Percentiles rank a stretch among this genome's conserved stretches.
Conservation (phyloP, 495 filamentous ascomycete genomes). For the Chaetomium fimeti region DNA sequence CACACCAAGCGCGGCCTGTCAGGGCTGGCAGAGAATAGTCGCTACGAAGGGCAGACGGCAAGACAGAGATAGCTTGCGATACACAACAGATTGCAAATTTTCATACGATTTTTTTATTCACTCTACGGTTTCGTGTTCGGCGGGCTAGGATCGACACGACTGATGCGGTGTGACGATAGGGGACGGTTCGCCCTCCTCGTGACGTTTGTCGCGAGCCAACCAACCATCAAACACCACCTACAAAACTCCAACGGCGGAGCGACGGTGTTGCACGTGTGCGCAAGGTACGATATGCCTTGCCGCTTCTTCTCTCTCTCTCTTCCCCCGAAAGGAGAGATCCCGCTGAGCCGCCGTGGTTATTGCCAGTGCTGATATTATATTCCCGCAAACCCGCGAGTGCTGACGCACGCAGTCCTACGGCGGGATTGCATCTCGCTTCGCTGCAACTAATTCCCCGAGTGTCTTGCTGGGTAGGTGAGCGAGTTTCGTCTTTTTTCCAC, state of each 20-base stretch:
- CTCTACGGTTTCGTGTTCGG: conserved; percentile 2
- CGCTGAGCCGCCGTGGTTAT: conserved; percentile 4
- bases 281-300: too few relatives aligned
- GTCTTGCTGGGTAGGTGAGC: too few relatives aligned
- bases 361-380: background rate
- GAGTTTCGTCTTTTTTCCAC: too few relatives aligned
- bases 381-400: background rate
- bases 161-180: conserved; percentile 12
- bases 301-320: too few relatives aligned
- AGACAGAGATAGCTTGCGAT: conserved; percentile 8
- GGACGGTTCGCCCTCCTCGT: background rate
- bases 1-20: background rate
- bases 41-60: too few relatives aligned
- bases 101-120: background rate
- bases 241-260: too few relatives aligned
- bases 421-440: background rate
- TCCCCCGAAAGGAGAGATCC: background rate
- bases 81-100: conserved; percentile 17
- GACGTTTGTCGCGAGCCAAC: background rate
- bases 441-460: background rate
- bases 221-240: too few relatives aligned
- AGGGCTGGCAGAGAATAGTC: background rate
- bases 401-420: background rate
- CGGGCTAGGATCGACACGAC: background rate
- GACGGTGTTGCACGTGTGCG: too few relatives aligned